Evolutionary conservation across 2,329 filamentous ascomycete species (phyloP).

Genomic region (Acrocalymma vagum): DNA sequence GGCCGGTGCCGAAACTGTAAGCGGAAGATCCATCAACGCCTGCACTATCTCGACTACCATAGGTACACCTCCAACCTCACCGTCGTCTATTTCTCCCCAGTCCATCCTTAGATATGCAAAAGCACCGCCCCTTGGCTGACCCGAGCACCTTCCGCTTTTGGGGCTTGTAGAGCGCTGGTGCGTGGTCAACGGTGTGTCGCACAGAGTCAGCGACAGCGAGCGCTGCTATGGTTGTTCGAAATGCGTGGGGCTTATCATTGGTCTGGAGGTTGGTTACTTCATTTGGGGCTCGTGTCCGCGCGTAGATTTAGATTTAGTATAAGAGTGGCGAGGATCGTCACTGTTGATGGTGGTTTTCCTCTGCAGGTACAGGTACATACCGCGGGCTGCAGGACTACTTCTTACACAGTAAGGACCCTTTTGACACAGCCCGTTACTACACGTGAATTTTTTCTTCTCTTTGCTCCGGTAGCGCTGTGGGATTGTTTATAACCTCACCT

Average conservation of each 20-base stretch:
- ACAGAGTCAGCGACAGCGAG: slow-evolving; percentile 17
- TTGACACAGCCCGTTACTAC: background rate
- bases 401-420: background rate
- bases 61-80: slow-evolving; percentile 23
- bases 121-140: slow-evolving; percentile 24
- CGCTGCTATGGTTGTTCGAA: too few relatives aligned
- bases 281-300: background rate
- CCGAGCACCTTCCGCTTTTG: slow-evolving; percentile 35
- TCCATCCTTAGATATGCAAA: slow-evolving; percentile 22
- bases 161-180: slow-evolving; percentile 26
- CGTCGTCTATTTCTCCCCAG: slow-evolving; percentile 19
- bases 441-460: background rate
- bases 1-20: slow-evolving; percentile 35
- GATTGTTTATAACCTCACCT: background rate
- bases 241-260: slow-evolving; percentile 41
- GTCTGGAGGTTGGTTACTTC: slow-evolving; percentile 19
- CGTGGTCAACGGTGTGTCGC: slow-evolving; percentile 15
- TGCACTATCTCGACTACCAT: slow-evolving; percentile 5
- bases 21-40: slow-evolving; percentile 34
- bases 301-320: slow-evolving; percentile 14
- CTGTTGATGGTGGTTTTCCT: slow-evolving; percentile 2
- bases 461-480: too few relatives aligned
- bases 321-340: slow-evolving; percentile 22
- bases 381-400: slow-evolving; percentile 2
- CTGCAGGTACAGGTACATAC: slow-evolving; percentile 5